Percentiles rank a stretch among this genome's conserved stretches.
phyloP scores from a whole-genome alignment of 2,329 filamentous ascomycete genomes.

The Albifimbria verrucaria region DNA sequence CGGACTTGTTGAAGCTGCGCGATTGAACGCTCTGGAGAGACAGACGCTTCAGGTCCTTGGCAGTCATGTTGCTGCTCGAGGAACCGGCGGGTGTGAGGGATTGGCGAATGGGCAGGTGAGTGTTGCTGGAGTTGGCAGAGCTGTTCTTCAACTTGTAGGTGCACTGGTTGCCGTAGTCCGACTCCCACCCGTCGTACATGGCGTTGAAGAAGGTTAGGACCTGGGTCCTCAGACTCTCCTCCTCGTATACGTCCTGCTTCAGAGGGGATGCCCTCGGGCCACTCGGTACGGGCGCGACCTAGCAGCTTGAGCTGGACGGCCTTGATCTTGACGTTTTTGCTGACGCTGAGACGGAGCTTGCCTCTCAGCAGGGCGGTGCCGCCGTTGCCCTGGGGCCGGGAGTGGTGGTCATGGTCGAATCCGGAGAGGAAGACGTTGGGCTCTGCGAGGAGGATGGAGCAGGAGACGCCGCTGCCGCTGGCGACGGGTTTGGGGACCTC shows the following conservation, averaged over 20 bases:
- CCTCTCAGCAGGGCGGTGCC: slow-evolving; percentile 84
- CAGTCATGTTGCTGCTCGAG: slow-evolving; percentile 21
- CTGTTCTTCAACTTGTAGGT: slow-evolving; percentile 45
- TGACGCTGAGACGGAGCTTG: slow-evolving; percentile 74
- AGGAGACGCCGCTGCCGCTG: slow-evolving; percentile 70
- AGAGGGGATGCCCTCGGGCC: slow-evolving; percentile 94
- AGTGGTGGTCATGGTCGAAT: slow-evolving; percentile 67
- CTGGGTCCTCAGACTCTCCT: slow-evolving; percentile 82
- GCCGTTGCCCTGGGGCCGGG: slow-evolving; percentile 49
- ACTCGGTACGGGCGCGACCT: slow-evolving; percentile 84
- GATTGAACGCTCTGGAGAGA: slow-evolving; percentile 80
- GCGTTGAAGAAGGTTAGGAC: slow-evolving; percentile 92
- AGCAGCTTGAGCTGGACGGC: slow-evolving; percentile 82
- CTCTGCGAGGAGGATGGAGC: slow-evolving; percentile 73
- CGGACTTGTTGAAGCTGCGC: slow-evolving; percentile 80
- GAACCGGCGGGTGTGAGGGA: slow-evolving; percentile 16
- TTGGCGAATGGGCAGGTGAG: slow-evolving; percentile 15
- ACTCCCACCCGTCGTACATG: slow-evolving; percentile 57
- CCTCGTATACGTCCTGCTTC: slow-evolving; percentile 80
- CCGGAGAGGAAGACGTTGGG: slow-evolving; percentile 78
- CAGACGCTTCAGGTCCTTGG: slow-evolving; percentile 61
- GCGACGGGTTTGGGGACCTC: slow-evolving; percentile 72
- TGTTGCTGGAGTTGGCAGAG: slow-evolving; percentile 31
- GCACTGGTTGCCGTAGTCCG: slow-evolving; percentile 62
- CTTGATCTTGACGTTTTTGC: slow-evolving; percentile 91